Conservation (phyloP, 257 asterid genomes). For the Osmanthus fragrans region DNA sequence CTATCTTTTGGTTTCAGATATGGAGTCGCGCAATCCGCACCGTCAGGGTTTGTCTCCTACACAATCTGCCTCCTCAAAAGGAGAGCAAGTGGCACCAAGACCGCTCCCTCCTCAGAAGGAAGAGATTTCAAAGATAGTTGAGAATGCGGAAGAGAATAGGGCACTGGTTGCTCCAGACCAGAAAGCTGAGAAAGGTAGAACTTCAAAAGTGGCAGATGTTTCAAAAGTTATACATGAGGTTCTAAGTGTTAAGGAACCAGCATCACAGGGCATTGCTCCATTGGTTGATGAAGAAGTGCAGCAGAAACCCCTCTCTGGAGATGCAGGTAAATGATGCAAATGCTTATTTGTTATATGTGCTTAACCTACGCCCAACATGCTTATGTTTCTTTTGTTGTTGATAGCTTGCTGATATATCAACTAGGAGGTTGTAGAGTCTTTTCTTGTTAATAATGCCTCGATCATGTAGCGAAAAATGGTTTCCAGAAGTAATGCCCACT, state of each 20-base stretch:
- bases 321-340: conserved; percentile 61
- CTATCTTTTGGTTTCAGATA: conserved; percentile 47
- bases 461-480: background rate
- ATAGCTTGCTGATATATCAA: no score
- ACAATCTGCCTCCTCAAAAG: conserved; percentile 85
- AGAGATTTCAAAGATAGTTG: conserved; percentile 51
- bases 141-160: conserved; percentile 47
- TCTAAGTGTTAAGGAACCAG: conserved; percentile 55
- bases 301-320: conserved; percentile 71
- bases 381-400: no score
- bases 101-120: conserved; percentile 36
- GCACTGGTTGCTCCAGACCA: conserved; percentile 30
- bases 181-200: conserved; percentile 46
- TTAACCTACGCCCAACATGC: background rate
- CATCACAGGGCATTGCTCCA: conserved; percentile 70
- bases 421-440: no score
- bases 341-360: background rate
- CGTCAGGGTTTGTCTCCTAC: conserved; percentile 80
- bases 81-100: conserved; percentile 49
- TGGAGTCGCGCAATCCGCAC: conserved; percentile 88
- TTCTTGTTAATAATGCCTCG: background rate
- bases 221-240: conserved; percentile 85
- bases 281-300: conserved; percentile 90
- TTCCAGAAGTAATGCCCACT: background rate
- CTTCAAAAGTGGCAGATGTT: conserved; percentile 49